Base-by-base conservation (phyloP, 2,329 filamentous ascomycete genomes). In the Venturia effusa region DNA sequence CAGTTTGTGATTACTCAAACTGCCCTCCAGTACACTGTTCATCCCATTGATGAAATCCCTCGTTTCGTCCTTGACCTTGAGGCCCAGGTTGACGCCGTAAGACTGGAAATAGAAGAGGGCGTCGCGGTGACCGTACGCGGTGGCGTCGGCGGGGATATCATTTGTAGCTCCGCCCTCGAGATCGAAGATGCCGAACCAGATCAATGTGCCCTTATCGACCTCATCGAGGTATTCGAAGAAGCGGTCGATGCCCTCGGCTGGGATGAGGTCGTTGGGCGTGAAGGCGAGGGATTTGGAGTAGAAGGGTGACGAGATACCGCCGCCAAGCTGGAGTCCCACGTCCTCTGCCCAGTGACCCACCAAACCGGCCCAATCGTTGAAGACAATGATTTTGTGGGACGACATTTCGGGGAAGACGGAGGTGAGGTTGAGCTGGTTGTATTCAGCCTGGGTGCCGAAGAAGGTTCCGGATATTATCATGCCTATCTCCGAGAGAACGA, bases 181-280 rank as follows among this genome's bases (percentile, higher is more conserved):
- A 69, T 87, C 83, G 68, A 87, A 88, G 54, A 87, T 84, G 64
- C 86, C 74, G 69, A 83, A 82, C 83, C 85, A 87, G 2, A 84
- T 67, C 1, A 80, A 71, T 0, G 82, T 84, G 2, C 80, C 83
- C 64, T 79, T 80, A 61, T 80, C 70, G 0, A 77, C 71, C 0
- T 69, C 68, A 64, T 83, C 80, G 48, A 87, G 72, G 70, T 83
- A 86, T 2, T 76, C 65, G 69, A 88, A 84, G 3, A 88, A 68
- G 0, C 76, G 70, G 17, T 78, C 74, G 54, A 85, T 78, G 5
- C 74, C 74, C 0, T 75, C 69, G 1, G 76, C 71, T 0, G 78
- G 71, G 4, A 86, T 78, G 0, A 82, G 68, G 40, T 83, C 78
- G 40, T 82, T 72, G 0, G 73, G 65, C 0, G 74, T 77, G 65